Conservation (phyloP, 305 asterid species). For the Fraxinus angustifolia region DNA sequence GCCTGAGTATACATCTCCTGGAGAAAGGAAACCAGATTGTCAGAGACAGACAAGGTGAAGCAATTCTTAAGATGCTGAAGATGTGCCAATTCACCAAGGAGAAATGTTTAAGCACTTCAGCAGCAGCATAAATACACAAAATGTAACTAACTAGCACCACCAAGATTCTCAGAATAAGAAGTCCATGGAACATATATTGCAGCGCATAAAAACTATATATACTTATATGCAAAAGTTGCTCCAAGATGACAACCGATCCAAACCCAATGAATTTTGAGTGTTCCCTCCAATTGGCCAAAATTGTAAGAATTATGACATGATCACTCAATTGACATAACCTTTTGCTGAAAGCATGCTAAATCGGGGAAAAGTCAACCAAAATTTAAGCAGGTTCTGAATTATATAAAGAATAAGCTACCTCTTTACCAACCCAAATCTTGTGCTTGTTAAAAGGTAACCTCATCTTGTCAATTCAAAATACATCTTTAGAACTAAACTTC, state of each 20-base stretch:
- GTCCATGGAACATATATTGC: not conserved
- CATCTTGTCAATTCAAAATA: not conserved
- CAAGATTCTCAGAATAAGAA: not conserved
- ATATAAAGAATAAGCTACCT: not conserved
- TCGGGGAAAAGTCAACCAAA: not conserved
- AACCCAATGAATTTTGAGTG: not conserved
- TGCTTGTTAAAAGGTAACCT: not conserved
- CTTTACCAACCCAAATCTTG: not conserved
- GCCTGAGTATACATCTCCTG: conserved; percentile 86
- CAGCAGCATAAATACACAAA: not conserved
- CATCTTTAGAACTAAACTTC: not conserved
- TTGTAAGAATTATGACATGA: not conserved
- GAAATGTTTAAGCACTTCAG: conserved; percentile 4
- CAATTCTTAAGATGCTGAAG: conserved; percentile 12
- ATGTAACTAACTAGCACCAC: not conserved
- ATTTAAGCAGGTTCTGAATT: not conserved
- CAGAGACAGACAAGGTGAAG: conserved; percentile 13
- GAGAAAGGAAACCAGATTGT: conserved; percentile 19
- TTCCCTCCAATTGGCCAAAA: not conserved
- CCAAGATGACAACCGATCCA: not conserved
- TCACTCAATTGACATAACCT: not conserved
- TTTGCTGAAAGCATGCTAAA: not conserved
- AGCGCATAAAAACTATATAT: not conserved
- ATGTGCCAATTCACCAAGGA: conserved; percentile 1
- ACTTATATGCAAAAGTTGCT: not conserved